Base-by-base conservation (phyloP, 768 basidiomycete genomes). In the Dendrothele bispora region DNA sequence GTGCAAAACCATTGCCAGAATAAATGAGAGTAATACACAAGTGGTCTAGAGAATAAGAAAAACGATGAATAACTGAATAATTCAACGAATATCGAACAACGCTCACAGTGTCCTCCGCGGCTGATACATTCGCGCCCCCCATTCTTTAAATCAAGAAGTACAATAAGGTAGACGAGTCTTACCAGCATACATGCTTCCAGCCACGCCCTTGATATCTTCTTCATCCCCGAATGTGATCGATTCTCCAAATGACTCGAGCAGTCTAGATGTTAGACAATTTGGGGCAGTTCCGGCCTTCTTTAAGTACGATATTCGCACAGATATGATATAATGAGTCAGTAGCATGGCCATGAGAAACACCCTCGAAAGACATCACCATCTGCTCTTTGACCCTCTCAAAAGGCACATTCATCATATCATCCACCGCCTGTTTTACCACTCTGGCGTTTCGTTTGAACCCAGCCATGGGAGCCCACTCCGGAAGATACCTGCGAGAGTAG, bases 151-250 rank as follows among this genome's bases (percentile, higher is more conserved):
- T 39, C 28, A 51, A 35, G 10, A n/a, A 39, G 24, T n/a, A n/a
- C n/a, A n/a, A n/a, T n/a, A n/a, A 2, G 35, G 41, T 12, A 7
- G 22, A 11, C 26, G n/a, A n/a, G n/a, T n/a, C 69, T 49, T 57
- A 78, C 77, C 77, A 40, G 70, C 70, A 59, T 71, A 77, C 39
- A 80, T 62, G 7, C 77, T 79, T 24, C 73, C 78, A 39, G 78
- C 77, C n/a, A 75, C 73, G 34, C 77, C 78, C 66, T 75, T 78
- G 57, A 81, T 79, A 59, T 79, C 73, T 48, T 74, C 69, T 52
- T 78, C 77, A 34, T 75, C 75, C 56, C 74, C 74, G 17, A 57
- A 58, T 36, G 62, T 58, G 40, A 73, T 54, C 37, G 55, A 61
- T 15, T 64, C n/a, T n/a, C n/a, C n/a, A n/a, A n/a, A 66, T 22